Conservation (phyloP, 2,329 filamentous ascomycete genomes). For the Stromatinia cepivora region DNA sequence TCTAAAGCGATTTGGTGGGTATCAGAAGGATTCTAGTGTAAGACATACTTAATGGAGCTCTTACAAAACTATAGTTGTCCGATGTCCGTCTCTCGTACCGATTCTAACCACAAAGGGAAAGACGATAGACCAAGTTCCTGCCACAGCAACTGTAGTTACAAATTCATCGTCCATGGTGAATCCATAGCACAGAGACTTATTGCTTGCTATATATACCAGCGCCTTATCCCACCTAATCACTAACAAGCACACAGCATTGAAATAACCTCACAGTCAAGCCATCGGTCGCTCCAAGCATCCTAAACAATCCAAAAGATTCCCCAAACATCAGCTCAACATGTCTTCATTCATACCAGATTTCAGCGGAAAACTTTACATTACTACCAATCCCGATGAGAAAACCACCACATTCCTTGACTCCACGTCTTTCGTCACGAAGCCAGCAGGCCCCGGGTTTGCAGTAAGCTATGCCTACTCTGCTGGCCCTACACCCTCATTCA, state of each 20-base stretch:
- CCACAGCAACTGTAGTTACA: neutral
- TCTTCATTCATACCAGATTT: neutral
- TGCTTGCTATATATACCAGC: neutral
- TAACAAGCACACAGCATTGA: neutral
- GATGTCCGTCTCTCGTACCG: too few species aligned
- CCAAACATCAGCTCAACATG: neutral
- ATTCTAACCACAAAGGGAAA: too few species aligned
- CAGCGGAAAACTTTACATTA: neutral
- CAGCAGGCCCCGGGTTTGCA: too few species aligned
- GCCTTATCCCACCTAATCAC: neutral
- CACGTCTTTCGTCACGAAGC: neutral
- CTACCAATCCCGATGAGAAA: conserved; percentile 15
- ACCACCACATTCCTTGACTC: neutral
- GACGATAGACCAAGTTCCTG: too few species aligned
- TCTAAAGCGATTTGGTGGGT: too few species aligned
- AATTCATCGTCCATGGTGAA: neutral
- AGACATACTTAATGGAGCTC: too few species aligned
- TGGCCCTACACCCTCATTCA: conserved; percentile 20
- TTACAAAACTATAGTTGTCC: too few species aligned
- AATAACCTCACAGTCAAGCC: neutral
- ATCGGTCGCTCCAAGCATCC: neutral
- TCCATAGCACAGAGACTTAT: neutral
- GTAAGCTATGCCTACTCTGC: conserved; percentile 29
- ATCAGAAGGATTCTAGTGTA: too few species aligned
- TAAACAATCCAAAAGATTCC: neutral